Conservation (phyloP, 2,329 filamentous ascomycete genomes). For the Paecilomyces formosus region DNA sequence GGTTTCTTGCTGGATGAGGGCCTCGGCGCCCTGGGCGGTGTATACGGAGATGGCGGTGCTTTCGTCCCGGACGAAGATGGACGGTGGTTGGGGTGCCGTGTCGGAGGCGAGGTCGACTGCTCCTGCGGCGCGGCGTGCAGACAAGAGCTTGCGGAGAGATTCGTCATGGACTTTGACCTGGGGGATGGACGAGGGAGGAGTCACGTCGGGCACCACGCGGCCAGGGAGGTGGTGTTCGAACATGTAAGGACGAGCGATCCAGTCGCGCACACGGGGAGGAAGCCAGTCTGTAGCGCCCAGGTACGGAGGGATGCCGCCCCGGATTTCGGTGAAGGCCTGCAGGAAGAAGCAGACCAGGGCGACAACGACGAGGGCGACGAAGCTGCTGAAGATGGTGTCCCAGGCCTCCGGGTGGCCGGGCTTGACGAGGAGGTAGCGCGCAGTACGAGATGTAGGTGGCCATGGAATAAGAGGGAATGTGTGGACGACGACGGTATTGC, state of each 20-base stretch:
- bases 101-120: constrained; percentile 11
- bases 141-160: constrained; percentile 21
- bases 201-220: constrained; percentile 10
- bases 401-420: constrained; percentile 47
- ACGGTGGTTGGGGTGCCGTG: constrained; percentile 7
- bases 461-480: constrained; percentile 58
- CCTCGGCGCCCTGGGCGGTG: neutral
- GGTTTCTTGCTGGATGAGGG: constrained; percentile 7
- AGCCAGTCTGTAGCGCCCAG: constrained; percentile 51
- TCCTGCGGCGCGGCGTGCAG: constrained; percentile 14
- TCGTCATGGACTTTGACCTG: constrained; percentile 6
- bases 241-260: constrained; percentile 33
- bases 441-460: constrained; percentile 34
- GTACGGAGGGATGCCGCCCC: constrained; percentile 49
- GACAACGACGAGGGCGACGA: constrained; percentile 55
- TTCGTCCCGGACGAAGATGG: constrained; percentile 15
- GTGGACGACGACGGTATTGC: constrained; percentile 72
- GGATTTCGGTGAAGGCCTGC: constrained; percentile 54
- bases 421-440: constrained; percentile 64
- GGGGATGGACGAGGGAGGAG: constrained; percentile 6
- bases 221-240: constrained; percentile 14
- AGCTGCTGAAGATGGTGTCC: constrained; percentile 47
- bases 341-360: constrained; percentile 57
- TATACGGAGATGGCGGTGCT: neutral
- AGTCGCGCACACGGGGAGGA: constrained; percentile 42